Base-by-base conservation (phyloP, 306 rosid genomes). In the Malus sylvestris region DNA sequence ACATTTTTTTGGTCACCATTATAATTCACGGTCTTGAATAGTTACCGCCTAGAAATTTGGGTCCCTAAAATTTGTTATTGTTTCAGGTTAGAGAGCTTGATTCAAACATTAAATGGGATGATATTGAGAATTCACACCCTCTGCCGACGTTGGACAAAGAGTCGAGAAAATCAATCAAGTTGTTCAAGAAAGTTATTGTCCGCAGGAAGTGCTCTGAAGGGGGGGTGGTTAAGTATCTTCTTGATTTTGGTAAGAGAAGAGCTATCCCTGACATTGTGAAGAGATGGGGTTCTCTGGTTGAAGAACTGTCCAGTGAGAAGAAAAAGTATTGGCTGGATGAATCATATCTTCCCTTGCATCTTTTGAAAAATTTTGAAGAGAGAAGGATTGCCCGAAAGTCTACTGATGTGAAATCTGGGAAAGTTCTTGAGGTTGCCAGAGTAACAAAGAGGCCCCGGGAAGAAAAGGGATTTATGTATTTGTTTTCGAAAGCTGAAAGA, bases 161-260 rank as follows among this genome's bases (percentile, higher is more conserved):
- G 81, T 85, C 90, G 71, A 85, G 78, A 85, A 95, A 95, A 76
- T 85, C 99, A 68, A 73, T 73, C 82, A 83, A 94, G 88, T 85
- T 95, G 76, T 95, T 95, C 89, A 95, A 91, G 87, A 95, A 95
- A 85, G 96, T 82, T 79, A 88, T 92, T 79, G 86, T 95, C 74
- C 97, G 99, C 75, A 91, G 97, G 81, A 95, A 95, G 88, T 81
- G 83, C 82, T 73, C 79, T 33, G 93, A 95, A 73, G 87, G 87
- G 78, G 86, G 82, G 77, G 76, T 80, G 71, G 86, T 80, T 25
- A 95, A 88, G 77, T 95, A 90, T 83, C 99, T 95, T 78, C 87
- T 95, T 81, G 97, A 95, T 83, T 95, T 95, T 87, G 99, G 99
- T 64, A 95, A 95, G 88, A 95, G 99, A 86, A 95, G 93, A 84